A percentile compares a stretch with the other conserved stretches of the same genome.
Conservation (phyloP, 169 alveolate species). For the Babesia bovis region DNA sequence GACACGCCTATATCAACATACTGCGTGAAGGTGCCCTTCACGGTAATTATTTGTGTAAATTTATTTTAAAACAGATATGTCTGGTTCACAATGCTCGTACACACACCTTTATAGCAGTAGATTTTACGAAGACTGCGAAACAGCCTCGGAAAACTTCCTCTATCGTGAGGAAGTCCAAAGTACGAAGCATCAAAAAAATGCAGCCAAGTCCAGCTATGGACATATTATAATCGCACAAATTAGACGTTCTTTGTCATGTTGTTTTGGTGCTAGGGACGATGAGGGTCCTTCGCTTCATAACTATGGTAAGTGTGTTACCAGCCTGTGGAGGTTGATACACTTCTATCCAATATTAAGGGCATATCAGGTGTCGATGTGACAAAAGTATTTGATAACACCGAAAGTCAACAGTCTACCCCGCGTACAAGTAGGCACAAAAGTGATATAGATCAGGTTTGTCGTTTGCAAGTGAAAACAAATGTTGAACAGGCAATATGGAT, state of each 20-base stretch:
- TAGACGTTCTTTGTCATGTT: conserved; percentile 29
- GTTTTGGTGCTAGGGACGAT: conserved; percentile 44
- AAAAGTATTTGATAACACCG: conserved; percentile 20
- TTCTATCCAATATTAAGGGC: neutral
- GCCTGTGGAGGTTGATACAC: neutral
- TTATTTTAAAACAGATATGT: neutral
- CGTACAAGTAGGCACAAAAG: neutral
- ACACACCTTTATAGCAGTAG: conserved; percentile 20
- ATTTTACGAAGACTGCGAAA: conserved; percentile 61
- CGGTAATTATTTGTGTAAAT: neutral
- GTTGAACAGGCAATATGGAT: conserved; percentile 39
- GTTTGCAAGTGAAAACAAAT: neutral
- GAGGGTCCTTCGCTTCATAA: conserved; percentile 6
- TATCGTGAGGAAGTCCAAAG: conserved; percentile 10
- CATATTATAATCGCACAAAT: conserved; percentile 11
- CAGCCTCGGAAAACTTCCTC: conserved; percentile 65
- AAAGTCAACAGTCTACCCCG: conserved; percentile 14
- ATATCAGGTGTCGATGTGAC: conserved; percentile 34
- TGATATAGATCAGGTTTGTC: conserved; percentile 18
- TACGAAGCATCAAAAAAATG: neutral
- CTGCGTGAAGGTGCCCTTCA: conserved; percentile 28
- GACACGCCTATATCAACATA: neutral
- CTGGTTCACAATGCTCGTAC: conserved; percentile 21
- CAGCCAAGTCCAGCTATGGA: neutral
- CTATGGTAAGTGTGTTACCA: conserved; percentile 30